Percentiles rank a stretch among this genome's conserved stretches.
Evolutionary conservation across 2,329 filamentous ascomycete genomes (phyloP).

Genomic region (Thielaviopsis punctulata): DNA sequence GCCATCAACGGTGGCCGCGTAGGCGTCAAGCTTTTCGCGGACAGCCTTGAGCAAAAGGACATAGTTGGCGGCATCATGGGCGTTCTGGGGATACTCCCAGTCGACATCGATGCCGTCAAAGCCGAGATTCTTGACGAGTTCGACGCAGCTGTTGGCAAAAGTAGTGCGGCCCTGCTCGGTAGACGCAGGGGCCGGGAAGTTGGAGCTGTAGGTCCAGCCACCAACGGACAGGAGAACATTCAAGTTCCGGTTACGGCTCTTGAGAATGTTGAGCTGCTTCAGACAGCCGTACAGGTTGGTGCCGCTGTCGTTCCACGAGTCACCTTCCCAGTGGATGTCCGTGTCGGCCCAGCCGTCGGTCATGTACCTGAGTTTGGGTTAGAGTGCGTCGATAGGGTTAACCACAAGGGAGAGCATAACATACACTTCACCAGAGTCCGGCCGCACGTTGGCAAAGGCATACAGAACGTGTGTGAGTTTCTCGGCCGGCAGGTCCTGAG

Average conservation of each 20-base stretch:
- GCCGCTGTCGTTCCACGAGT: conserved; percentile 53
- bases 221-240: conserved; percentile 78
- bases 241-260: conserved; percentile 63
- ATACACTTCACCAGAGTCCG: conserved; percentile 64
- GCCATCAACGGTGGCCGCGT: conserved; percentile 27
- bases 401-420: conserved; percentile 14
- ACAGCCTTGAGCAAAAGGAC: conserved; percentile 41
- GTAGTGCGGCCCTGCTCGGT: conserved; percentile 48
- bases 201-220: conserved; percentile 80
- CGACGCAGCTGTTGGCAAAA: conserved; percentile 60
- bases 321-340: conserved; percentile 57
- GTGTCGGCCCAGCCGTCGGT: conserved; percentile 49
- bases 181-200: conserved; percentile 62
- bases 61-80: conserved; percentile 37
- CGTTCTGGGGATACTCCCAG: conserved; percentile 47
- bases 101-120: conserved; percentile 57
- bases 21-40: conserved; percentile 40
- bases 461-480: conserved; percentile 83
- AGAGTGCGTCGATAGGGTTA: no score
- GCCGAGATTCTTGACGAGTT: conserved; percentile 62
- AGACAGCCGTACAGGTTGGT: conserved; percentile 76
- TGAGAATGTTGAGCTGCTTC: conserved; percentile 76
- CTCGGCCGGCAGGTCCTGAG: conserved; percentile 63
- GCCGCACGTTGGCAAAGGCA: conserved; percentile 70
- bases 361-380: conserved; percentile 25